Base-by-base conservation (phyloP, 2,329 filamentous ascomycete genomes). In the Aspergillus phoenicis region DNA sequence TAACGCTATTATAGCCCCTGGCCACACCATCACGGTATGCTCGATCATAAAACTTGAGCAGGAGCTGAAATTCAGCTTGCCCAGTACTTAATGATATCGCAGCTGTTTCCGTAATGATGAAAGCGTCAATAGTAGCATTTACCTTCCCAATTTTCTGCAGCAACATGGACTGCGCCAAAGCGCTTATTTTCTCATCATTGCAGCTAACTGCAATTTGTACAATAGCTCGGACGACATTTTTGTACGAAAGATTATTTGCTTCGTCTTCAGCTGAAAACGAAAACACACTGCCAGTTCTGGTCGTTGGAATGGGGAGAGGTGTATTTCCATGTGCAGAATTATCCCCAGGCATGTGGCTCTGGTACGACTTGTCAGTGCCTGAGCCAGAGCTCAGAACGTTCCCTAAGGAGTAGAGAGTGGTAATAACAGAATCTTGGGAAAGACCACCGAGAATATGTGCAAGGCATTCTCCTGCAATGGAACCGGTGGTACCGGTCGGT, bases 91-190 rank as follows among this genome's bases (percentile, higher is more conserved):
- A 80, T 33, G 93, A 90, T 58, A 99, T 80, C 5, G 86, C 83
- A 8, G 93, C 92, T 6, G 92, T 88, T 62, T 96, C 93, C 15
- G 86, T 87, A 58, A 98, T 89, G 62, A 99, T 95, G 58, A 89
- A 89, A 30, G 90, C 88, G 79, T 98, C 93, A 2, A 97, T 90
- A 4, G 85, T 81, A 61, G 86, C 83, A 70, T 87, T 95, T 58
- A 97, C 87, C 76, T 95, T 94, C 62, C 90, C 89, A 60, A 98
- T 86, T 76, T 99, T 98, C 72, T 99, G 95, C n/a, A 97, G 80
- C 24, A 99, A 86, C 88, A 99, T 97, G 0, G 93, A 96, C 69
- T 97, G 90, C 2, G 93, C 94, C 56, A 99, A 82, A 5, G 93
- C 93, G 6, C 90, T 95, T 57, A 99, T 96, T 78, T 97, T 97